Evolutionary conservation across 345 rosid species (phyloP), one percentile per base, ranked within the genome.

Genomic region (Dimocarpus longan): DNA sequence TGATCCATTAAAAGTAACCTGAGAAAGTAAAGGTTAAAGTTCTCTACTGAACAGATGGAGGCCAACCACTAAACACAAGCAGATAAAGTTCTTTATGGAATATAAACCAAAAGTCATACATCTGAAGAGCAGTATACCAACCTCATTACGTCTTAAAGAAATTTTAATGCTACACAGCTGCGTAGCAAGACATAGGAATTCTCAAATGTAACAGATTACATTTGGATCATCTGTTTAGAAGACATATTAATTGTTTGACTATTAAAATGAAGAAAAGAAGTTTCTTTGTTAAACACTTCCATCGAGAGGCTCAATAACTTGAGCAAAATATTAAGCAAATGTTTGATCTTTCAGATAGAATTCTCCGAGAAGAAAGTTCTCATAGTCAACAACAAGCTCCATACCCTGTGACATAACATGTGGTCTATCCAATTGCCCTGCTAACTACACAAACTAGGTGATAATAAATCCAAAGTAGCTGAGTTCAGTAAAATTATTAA

Each of bases 1-100:
- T 73, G 99, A 93, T 80, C 99, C 99, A 88, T 93, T 95, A 79
- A 95, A 95, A 70, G 97, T 91, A 79, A 95, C 93, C 99, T 95
- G 87, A 67, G 68, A 75, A 73, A 39, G 50, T 66, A 63, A 79
- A 80, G 73, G 42, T 77, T 76, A 57, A 64, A 62, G 63, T 75
- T 76, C 37, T 60, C 56, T 64, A 68, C 26, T 48, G 65, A 75
- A 76, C n/a, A 77, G 28, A 44, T n/a, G 64, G 37, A 76, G 19
- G 66, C 62, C 28, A 12, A 66, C 48, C 43, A 13, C 37, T 22
- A 43, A 63, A 74, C 22, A 22, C 22, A 60, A 62, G 19, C 3
- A 26, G 12, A 42, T 74, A 60, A 74, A 74, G 18, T 22, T 43
- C 40, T 74, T 62, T 37, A 16, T 13, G 18, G 18, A 46, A 75